Evolutionary conservation across 2,329 filamentous ascomycete species (phyloP), one percentile per base, ranked within the genome.

Genomic region (Cladosporium sp.): DNA sequence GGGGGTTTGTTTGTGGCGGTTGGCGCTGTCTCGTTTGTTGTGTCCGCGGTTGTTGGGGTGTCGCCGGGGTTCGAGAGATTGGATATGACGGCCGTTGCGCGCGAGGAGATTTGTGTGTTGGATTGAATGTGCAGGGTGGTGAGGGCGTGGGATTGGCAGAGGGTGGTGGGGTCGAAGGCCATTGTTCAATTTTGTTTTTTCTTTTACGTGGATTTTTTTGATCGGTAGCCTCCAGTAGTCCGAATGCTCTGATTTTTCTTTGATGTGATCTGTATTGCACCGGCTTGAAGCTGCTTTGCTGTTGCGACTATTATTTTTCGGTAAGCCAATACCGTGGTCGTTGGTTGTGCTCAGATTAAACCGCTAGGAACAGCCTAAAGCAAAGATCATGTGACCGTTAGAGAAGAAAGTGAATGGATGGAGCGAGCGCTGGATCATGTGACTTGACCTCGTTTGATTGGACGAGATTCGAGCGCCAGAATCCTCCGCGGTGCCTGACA

Each of bases 81-180:
- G 19, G 55, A 49, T 20, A 64, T 50, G 19, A 66, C 55, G 37
- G 56, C 51, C 15, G 57, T 54, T 38, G 61, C 61, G 42, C 64
- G 62, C 45, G 41, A 57, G n/a, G 62, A 58, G 36, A 68, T 64
- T 52, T 59, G 56, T 38, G 58, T 66, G 44, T 61, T 62, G 7
- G 59, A 57, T 44, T 54, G 52, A 37, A 67, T 55, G 37, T 51
- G 56, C 32, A 64, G 47, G n/a, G 54, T 56, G 41, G 60, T 52
- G 11, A 64, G 39, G 47, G 56, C 44, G 56, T 63, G 62, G 20
- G 44, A 59, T 37, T 36, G 41, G 5, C 43, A 34, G 24, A 64
- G 54, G 8, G 43, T 40, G 13, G 48, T 47, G 13, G 57, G 53
- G 49, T 58, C 57, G 37, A 56, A 38, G 22, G 54, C 43, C 56